Conservation (phyloP, 257 asterid species). For the Penstemon eatonii region DNA sequence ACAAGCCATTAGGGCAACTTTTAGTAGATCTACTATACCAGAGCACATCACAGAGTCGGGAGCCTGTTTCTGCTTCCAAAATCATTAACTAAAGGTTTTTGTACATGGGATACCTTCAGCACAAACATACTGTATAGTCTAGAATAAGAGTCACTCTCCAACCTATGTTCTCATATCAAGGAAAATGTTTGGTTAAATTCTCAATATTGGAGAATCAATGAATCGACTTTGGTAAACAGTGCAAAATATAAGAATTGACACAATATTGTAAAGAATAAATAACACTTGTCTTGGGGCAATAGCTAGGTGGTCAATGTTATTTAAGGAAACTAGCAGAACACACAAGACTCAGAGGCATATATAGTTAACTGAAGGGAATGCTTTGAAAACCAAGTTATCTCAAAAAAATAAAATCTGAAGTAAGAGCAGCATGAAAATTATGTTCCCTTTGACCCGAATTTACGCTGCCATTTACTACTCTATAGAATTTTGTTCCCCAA, state of each 20-base stretch:
- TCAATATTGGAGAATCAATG: background rate
- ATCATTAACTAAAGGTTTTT: slow-evolving; percentile 4
- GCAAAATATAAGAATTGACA: slow-evolving; percentile 11
- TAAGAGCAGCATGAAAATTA: too few relatives aligned
- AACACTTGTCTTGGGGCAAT: slow-evolving; percentile 2
- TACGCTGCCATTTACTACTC: too few relatives aligned
- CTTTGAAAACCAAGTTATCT: background rate
- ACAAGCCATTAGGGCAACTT: slow-evolving; percentile 21
- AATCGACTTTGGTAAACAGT: background rate
- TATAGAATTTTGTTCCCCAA: too few relatives aligned
- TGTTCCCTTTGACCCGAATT: too few relatives aligned
- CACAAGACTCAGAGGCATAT: background rate
- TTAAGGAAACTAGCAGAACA: slow-evolving; percentile 1
- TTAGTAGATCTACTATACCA: background rate
- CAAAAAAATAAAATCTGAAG: background rate
- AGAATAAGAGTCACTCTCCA: slow-evolving; percentile 7
- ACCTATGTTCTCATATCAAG: slow-evolving; percentile 12
- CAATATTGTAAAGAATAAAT: background rate
- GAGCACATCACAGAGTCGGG: too few relatives aligned
- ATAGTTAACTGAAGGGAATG: slow-evolving; percentile 5
- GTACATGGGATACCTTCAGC: background rate
- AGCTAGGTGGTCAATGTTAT: slow-evolving; percentile 10
- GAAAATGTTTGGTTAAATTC: background rate
- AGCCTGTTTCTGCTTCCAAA: slow-evolving; percentile 14
- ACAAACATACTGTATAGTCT: slow-evolving; percentile 5